Conservation (phyloP, 2,329 filamentous ascomycete genomes). For the Lachnum nothofagi region DNA sequence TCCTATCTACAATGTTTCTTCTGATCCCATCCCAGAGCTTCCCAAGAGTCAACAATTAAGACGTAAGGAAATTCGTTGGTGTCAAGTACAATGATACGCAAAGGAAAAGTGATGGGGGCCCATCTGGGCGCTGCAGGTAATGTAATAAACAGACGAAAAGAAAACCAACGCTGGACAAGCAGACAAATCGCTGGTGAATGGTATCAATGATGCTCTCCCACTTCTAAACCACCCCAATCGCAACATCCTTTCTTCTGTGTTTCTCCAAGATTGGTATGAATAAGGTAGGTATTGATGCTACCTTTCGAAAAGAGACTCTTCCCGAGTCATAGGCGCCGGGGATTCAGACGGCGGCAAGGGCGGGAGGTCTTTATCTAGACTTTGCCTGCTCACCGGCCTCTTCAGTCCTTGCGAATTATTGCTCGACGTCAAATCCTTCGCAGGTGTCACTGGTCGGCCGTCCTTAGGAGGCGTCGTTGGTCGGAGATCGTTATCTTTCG, state of each 20-base stretch:
- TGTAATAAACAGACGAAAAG: slow-evolving; percentile 8
- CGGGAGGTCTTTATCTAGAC: slow-evolving; percentile 56
- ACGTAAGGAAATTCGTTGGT: slow-evolving; percentile 11
- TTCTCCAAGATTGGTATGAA: neutral
- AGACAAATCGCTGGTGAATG: slow-evolving; percentile 16
- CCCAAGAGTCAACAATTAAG: no score
- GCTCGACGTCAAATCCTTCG: slow-evolving; percentile 21
- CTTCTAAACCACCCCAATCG: neutral
- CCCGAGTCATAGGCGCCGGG: slow-evolving; percentile 12
- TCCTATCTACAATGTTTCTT: slow-evolving; percentile 15
- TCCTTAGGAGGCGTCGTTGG: slow-evolving; percentile 21
- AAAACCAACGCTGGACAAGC: slow-evolving; percentile 6
- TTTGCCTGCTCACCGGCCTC: slow-evolving; percentile 45
- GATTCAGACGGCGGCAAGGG: slow-evolving; percentile 43
- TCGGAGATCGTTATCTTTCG: slow-evolving; percentile 35
- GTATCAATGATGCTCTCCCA: slow-evolving; percentile 17
- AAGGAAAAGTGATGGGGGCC: slow-evolving; percentile 11
- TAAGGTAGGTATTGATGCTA: neutral
- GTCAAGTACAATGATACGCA: neutral
- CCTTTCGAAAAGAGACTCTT: slow-evolving; percentile 1
- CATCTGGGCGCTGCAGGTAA: slow-evolving; percentile 5
- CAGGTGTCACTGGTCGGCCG: slow-evolving; percentile 17
- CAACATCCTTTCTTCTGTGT: neutral
- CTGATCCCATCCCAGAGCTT: neutral
- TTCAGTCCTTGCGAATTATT: slow-evolving; percentile 9